phyloP scores from a whole-genome alignment of 306 rosid species.

The Fragaria vesca region DNA sequence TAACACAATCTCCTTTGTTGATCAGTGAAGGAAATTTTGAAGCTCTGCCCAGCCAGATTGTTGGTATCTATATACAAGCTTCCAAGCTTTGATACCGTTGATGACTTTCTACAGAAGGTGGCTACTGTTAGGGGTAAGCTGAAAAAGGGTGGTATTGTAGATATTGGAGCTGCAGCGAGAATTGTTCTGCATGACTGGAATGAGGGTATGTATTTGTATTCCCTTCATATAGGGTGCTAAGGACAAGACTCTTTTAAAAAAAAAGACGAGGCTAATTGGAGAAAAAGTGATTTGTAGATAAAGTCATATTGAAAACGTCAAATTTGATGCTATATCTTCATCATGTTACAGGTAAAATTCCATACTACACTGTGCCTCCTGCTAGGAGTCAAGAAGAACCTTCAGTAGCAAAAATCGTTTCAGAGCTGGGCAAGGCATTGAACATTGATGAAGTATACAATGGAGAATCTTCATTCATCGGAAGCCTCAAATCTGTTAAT shows the following conservation, averaged over 20 bases:
- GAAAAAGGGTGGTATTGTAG: conserved; percentile 85
- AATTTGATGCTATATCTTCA: neutral
- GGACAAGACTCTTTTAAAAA: neutral
- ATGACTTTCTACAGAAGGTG: conserved; percentile 78
- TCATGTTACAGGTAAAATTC: conserved; percentile 77
- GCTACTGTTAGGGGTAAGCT: conserved; percentile 92
- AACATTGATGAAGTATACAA: conserved; percentile 75
- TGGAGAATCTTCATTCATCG: conserved; percentile 77
- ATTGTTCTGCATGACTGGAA: conserved; percentile 96
- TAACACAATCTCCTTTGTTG: conserved; percentile 18
- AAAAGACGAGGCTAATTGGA: neutral
- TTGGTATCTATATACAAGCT: conserved; percentile 75
- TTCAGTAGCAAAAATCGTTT: conserved; percentile 68
- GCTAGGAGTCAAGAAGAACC: conserved; percentile 64
- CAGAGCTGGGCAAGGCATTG: conserved; percentile 69
- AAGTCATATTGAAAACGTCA: neutral
- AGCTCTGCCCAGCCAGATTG: conserved; percentile 65
- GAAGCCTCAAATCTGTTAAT: conserved; percentile 74
- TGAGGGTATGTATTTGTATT: conserved; percentile 51
- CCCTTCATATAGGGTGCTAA: neutral
- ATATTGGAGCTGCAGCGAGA: conserved; percentile 76
- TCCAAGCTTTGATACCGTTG: conserved; percentile 77
- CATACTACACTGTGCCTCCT: conserved; percentile 88
- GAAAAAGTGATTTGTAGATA: neutral
- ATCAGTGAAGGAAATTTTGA: conserved; percentile 93